Conservation (phyloP, 2,329 filamentous ascomycete genomes). For the Lachnellula subtilissima region DNA sequence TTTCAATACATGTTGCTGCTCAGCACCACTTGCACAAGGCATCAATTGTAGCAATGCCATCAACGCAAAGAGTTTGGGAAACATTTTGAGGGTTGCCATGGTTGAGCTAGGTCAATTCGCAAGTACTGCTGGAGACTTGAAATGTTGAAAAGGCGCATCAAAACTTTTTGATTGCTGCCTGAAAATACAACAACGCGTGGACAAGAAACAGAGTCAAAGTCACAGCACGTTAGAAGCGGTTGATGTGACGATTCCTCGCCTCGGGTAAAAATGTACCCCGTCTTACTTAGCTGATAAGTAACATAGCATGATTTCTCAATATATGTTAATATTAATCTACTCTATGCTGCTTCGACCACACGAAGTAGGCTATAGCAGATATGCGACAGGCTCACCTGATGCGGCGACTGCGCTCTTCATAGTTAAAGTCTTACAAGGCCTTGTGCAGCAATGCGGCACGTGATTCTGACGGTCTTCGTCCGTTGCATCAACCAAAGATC, state of each 20-base stretch:
- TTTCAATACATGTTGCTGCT: conserved; percentile 8
- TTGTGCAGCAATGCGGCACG: neutral
- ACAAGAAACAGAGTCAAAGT: no score
- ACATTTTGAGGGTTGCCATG: neutral
- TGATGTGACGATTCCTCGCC: no score
- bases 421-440: conserved; percentile 12
- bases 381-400: neutral
- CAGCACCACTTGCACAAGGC: neutral
- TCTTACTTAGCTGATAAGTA: neutral
- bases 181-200: neutral
- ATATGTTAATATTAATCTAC: conserved; percentile 5
- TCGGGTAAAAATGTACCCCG: neutral
- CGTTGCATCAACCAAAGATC: neutral
- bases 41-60: neutral
- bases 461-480: neutral
- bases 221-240: no score
- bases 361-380: neutral
- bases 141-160: neutral
- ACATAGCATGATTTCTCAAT: neutral
- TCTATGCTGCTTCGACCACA: neutral
- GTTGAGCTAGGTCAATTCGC: neutral
- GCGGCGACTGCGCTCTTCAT: conserved; percentile 4
- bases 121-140: no score
- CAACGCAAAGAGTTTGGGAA: neutral
- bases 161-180: neutral